phyloP scores from a whole-genome alignment of 495 filamentous ascomycete species.

The Penicillium coffeae region DNA sequence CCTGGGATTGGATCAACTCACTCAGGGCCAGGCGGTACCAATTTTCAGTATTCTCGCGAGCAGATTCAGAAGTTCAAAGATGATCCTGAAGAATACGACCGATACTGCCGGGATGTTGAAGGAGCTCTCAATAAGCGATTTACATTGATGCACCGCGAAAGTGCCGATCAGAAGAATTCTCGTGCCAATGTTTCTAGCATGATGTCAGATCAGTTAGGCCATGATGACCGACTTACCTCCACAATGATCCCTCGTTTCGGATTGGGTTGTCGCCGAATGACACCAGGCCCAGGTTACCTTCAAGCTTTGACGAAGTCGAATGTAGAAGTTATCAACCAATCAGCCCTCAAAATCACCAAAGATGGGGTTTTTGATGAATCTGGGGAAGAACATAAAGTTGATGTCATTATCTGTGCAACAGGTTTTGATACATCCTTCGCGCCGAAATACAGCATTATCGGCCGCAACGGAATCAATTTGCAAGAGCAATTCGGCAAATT shows the following conservation, averaged over 20 bases:
- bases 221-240: slow-evolving; percentile 28
- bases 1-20: slow-evolving; percentile 1
- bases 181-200: slow-evolving; percentile 4
- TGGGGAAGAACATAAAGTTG: slow-evolving; percentile 27
- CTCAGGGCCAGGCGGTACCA: not conserved
- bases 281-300: slow-evolving; percentile 41
- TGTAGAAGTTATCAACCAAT: slow-evolving; percentile 39
- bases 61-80: not conserved
- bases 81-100: slow-evolving; percentile 2
- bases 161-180: not conserved
- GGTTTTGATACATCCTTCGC: slow-evolving; percentile 43
- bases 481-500: slow-evolving; percentile 20
- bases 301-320: slow-evolving; percentile 40
- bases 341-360: slow-evolving; percentile 46
- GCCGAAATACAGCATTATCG: slow-evolving; percentile 31
- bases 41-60: not conserved
- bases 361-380: slow-evolving; percentile 39
- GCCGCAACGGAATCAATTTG: slow-evolving; percentile 25
- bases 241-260: slow-evolving; percentile 44
- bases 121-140: slow-evolving; percentile 13
- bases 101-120: slow-evolving; percentile 13
- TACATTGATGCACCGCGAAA: not conserved
- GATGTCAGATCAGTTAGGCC: slow-evolving; percentile 36
- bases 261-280: slow-evolving; percentile 47
- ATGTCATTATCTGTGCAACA: slow-evolving; percentile 47